phyloP scores from a whole-genome alignment of 2,329 filamentous ascomycete genomes.

The Rutstroemia sp. region DNA sequence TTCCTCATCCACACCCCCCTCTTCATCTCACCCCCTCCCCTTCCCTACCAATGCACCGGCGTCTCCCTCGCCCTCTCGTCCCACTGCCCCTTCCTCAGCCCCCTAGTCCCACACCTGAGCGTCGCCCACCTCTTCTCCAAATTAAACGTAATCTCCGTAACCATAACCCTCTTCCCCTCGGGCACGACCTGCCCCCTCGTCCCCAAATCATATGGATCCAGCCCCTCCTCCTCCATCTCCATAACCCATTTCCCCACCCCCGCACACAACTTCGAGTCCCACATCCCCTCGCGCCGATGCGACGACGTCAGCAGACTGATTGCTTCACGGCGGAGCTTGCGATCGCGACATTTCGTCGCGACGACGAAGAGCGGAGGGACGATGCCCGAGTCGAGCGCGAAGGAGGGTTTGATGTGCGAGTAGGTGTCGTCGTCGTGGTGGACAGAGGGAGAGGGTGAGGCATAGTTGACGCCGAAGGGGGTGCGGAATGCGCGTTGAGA shows the following conservation, averaged over 20 bases:
- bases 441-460: not conserved
- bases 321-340: conserved; percentile 21
- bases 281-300: conserved; percentile 28
- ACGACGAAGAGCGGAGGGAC: conserved; percentile 27
- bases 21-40: no score
- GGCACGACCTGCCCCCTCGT: conserved; percentile 27
- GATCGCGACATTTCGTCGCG: conserved; percentile 25
- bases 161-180: conserved; percentile 26
- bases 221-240: conserved; percentile 31
- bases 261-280: conserved; percentile 24
- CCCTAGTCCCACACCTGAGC: conserved; percentile 26
- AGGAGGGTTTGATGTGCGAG: conserved; percentile 35
- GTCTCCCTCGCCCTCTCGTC: conserved; percentile 21
- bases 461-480: conserved; percentile 1
- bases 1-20: no score
- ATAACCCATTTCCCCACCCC: conserved; percentile 23
- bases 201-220: conserved; percentile 44
- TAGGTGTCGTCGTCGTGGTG: conserved; percentile 7
- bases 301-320: conserved; percentile 20
- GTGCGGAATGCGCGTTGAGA: conserved; percentile 3
- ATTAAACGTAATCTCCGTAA: conserved; percentile 28
- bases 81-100: conserved; percentile 17
- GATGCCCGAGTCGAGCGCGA: conserved; percentile 26
- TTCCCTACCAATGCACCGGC: conserved; percentile 16
- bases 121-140: conserved; percentile 24